These are phyloP conservation scores for Vitis cinerea DNA, from an alignment of 164 flowering plant genomes.

Conservation along the genomic window DNA sequence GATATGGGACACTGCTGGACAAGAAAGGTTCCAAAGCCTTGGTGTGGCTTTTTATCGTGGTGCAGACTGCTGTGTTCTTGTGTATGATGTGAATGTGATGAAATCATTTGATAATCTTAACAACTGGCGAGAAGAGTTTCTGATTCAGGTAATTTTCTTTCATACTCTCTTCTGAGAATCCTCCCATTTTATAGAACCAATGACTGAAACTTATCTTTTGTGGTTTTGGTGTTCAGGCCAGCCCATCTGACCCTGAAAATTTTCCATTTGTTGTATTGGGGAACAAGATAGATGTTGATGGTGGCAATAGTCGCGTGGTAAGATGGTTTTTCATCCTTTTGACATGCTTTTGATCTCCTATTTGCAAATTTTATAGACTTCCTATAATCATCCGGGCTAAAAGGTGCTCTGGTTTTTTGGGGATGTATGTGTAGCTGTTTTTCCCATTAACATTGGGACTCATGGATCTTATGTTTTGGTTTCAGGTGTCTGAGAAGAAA, in stretches of 20 bases:
- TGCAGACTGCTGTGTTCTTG: conserved; percentile 94
- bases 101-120: conserved; percentile 87
- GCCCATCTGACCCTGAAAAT: conserved; percentile 89
- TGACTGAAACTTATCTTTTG: background rate
- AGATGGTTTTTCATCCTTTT: conserved; percentile 14
- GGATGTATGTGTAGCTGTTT: background rate
- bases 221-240: conserved; percentile 53
- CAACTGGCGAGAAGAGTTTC: conserved; percentile 89
- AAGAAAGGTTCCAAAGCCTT: conserved; percentile 92
- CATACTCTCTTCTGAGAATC: background rate
- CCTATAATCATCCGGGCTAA: background rate
- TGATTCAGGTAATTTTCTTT: conserved; percentile 59
- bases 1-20: conserved; percentile 99
- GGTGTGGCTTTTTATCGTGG: conserved; percentile 94
- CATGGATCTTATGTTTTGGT: conserved; percentile 1
- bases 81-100: conserved; percentile 84
- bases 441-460: background rate
- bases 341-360: background rate
- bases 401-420: background rate
- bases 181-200: background rate
- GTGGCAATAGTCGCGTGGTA: conserved; percentile 96
- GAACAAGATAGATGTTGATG: conserved; percentile 88
- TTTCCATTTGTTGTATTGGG: conserved; percentile 93
- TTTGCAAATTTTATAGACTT: background rate
- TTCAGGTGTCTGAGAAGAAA: conserved; percentile 89